Conservation (phyloP, 768 basidiomycete species). For the Rhizopogon roseolus region DNA sequence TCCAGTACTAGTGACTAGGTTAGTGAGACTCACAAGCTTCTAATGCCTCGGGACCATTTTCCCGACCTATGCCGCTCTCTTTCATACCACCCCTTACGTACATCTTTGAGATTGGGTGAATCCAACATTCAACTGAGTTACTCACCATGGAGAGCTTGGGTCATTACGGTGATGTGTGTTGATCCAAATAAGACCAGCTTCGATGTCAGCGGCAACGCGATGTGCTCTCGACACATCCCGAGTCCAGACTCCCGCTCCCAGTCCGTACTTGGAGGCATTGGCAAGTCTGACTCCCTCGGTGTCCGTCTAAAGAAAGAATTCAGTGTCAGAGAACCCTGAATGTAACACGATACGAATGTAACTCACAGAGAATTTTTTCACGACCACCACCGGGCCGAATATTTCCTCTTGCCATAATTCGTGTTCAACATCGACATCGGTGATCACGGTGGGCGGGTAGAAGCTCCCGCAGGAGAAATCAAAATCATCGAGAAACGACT, state of each 20-base stretch:
- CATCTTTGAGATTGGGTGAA: not conserved
- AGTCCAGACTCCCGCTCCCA: conserved; percentile 83
- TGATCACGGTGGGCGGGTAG: conserved; percentile 76
- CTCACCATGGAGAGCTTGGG: conserved; percentile 81
- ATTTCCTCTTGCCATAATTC: conserved; percentile 80
- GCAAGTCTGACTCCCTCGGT: conserved; percentile 63
- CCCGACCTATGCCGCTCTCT: conserved; percentile 81
- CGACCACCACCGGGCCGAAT: conserved; percentile 81
- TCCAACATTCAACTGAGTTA: not conserved
- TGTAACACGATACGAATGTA: conserved; percentile 12
- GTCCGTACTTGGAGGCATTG: conserved; percentile 74
- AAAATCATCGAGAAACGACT: conserved; percentile 62
- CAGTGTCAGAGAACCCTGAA: not conserved
- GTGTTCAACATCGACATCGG: conserved; percentile 49
- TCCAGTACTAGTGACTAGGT: not conserved
- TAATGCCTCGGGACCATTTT: conserved; percentile 81
- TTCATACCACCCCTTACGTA: conserved; percentile 81
- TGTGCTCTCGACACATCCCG: conserved; percentile 70
- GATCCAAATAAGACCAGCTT: conserved; percentile 81
- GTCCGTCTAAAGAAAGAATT: conserved; percentile 41
- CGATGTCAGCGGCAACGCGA: conserved; percentile 61
- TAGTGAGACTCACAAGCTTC: conserved; percentile 55
- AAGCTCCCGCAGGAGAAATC: conserved; percentile 71
- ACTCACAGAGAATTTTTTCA: conserved; percentile 48
- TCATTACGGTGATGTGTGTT: conserved; percentile 90